phyloP scores from a whole-genome alignment of 176 grass and related monocot genomes.

The Melocanna baccifera region DNA sequence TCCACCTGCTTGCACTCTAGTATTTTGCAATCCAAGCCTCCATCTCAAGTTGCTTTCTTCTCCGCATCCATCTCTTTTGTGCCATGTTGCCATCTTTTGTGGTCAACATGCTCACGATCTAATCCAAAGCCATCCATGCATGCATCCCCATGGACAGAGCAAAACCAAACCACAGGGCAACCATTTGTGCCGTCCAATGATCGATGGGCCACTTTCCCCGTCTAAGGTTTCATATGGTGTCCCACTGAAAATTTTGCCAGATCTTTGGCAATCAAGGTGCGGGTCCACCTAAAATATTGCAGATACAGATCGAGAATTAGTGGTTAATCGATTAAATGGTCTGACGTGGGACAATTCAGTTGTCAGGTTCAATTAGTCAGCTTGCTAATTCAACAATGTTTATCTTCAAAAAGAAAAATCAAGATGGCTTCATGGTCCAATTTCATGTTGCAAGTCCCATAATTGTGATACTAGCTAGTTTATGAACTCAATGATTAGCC shows the following conservation, averaged over 20 bases:
- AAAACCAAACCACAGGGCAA: background rate
- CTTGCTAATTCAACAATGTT: slow-evolving; percentile 5
- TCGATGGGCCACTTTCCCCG: background rate
- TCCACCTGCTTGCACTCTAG: background rate
- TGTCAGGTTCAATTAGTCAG: background rate
- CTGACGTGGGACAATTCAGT: background rate
- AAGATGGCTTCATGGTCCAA: background rate
- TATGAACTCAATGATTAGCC: background rate
- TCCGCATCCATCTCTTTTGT: background rate
- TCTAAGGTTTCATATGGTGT: slow-evolving; percentile 35
- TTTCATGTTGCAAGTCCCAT: background rate
- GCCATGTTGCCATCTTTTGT: slow-evolving; percentile 21
- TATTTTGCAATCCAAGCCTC: slow-evolving; percentile 1
- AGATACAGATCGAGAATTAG: background rate
- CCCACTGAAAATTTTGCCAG: slow-evolving; percentile 9
- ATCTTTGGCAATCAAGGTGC: slow-evolving; percentile 31
- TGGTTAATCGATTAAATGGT: background rate
- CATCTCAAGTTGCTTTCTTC: background rate
- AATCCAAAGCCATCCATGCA: background rate
- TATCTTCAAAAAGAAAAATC: background rate
- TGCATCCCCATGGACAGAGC: background rate
- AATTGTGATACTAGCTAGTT: background rate
- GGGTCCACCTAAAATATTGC: background rate
- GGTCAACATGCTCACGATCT: slow-evolving; percentile 5
- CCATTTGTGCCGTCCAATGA: slow-evolving; percentile 30